phyloP scores from a whole-genome alignment of 768 basidiomycete genomes.

The Agaricus blazei region DNA sequence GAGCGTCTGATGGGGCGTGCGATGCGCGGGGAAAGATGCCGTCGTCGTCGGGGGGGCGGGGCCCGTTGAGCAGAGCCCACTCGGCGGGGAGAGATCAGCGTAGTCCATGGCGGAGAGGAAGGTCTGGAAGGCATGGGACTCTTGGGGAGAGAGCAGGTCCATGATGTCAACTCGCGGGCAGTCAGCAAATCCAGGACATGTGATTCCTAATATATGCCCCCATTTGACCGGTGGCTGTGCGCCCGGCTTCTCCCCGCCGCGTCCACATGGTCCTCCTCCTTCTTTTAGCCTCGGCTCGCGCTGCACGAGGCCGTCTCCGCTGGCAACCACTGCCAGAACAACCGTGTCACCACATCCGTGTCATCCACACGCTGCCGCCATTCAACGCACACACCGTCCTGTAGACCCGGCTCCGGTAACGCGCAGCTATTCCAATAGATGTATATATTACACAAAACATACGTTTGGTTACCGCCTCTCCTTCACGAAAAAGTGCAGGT shows the following conservation, averaged over 20 bases:
- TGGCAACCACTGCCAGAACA: neutral
- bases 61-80: slow-evolving; percentile 38
- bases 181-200: neutral
- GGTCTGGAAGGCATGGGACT: slow-evolving; percentile 63
- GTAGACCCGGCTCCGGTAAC: too few species aligned
- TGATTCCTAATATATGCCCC: slow-evolving; percentile 5
- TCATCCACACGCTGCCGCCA: neutral
- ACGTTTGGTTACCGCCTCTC: slow-evolving; percentile 50
- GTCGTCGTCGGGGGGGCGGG: slow-evolving; percentile 24
- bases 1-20: slow-evolving; percentile 46
- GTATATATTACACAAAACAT: neutral
- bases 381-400: too few species aligned
- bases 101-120: slow-evolving; percentile 57
- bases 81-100: slow-evolving; percentile 36
- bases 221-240: slow-evolving; percentile 3
- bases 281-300: too few species aligned
- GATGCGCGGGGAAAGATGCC: slow-evolving; percentile 39
- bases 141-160: slow-evolving; percentile 59
- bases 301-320: too few species aligned
- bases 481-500: slow-evolving; percentile 84
- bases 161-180: slow-evolving; percentile 21
- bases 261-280: neutral
- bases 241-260: neutral
- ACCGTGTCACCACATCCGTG: neutral
- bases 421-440: neutral